Evolutionary conservation across 2,329 filamentous ascomycete species (phyloP).

Genomic region (Ceratocystis albifundus): DNA sequence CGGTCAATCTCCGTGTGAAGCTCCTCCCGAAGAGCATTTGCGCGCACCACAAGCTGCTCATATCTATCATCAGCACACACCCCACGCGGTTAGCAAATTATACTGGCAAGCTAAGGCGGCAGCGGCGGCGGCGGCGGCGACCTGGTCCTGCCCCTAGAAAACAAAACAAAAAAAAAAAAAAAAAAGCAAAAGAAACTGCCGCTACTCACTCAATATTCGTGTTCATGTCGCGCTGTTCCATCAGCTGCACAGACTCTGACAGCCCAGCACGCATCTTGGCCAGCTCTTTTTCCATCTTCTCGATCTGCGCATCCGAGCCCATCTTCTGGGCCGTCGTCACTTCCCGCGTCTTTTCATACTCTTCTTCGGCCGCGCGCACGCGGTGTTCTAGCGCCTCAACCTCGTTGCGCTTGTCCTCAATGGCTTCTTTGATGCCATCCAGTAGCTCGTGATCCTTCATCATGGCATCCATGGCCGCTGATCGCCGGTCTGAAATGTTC

Average conservation of each 20-base stretch:
- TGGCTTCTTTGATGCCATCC: slow-evolving; percentile 89
- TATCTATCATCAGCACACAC: slow-evolving; percentile 45
- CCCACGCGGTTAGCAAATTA: not conserved
- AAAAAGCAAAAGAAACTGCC: too few species aligned
- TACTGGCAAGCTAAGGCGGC: not conserved
- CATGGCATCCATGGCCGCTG: slow-evolving; percentile 72
- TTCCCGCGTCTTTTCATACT: slow-evolving; percentile 90
- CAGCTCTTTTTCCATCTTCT: slow-evolving; percentile 98
- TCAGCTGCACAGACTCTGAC: slow-evolving; percentile 74
- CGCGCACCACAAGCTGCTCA: slow-evolving; percentile 78
- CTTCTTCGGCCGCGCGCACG: slow-evolving; percentile 77
- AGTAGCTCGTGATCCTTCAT: slow-evolving; percentile 90
- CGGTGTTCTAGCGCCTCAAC: slow-evolving; percentile 85
- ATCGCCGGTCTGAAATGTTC: slow-evolving; percentile 82
- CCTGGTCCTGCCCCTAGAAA: not conserved
- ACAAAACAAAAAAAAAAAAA: too few species aligned
- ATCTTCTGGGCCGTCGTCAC: slow-evolving; percentile 75
- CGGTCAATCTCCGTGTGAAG: slow-evolving; percentile 94
- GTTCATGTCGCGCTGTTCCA: slow-evolving; percentile 93
- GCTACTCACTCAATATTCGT: slow-evolving; percentile 76
- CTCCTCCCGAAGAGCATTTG: slow-evolving; percentile 79
- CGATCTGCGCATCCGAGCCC: slow-evolving; percentile 82
- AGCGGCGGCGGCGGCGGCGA: too few species aligned
- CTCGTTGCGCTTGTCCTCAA: slow-evolving; percentile 88
- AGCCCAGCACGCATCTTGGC: slow-evolving; percentile 78